Percentiles rank a stretch among this genome's conserved stretches.
Evolutionary conservation across 305 asterid genomes (phyloP).

Genomic region (Euphrasia arctica): DNA sequence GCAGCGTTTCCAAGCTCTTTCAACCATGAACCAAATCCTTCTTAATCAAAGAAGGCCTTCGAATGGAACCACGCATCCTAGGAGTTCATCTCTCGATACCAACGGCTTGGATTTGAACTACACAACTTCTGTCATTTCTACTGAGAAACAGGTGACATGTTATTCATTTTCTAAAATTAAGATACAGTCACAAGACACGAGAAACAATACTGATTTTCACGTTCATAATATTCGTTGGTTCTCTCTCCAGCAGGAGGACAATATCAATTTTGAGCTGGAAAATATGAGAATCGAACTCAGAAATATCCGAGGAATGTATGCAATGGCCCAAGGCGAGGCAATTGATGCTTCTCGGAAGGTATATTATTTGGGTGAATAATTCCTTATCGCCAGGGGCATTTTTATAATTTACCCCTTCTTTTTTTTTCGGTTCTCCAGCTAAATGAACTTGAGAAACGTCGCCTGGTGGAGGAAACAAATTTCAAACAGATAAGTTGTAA

Average conservation of each 20-base stretch:
- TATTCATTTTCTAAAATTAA: background rate
- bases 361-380: constrained; percentile 7
- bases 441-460: constrained; percentile 59
- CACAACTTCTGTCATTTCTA: constrained; percentile 31
- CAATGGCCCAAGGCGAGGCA: constrained; percentile 75
- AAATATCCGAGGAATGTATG: constrained; percentile 76
- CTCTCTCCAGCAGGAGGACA: constrained; percentile 37
- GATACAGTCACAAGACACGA: too few species aligned
- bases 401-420: background rate
- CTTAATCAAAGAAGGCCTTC: constrained; percentile 49
- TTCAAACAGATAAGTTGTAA: constrained; percentile 49
- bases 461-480: constrained; percentile 58
- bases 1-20: constrained; percentile 71
- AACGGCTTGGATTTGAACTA: constrained; percentile 26
- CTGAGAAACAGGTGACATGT: constrained; percentile 47
- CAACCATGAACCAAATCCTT: constrained; percentile 52
- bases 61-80: constrained; percentile 22
- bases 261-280: constrained; percentile 66
- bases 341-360: constrained; percentile 87
- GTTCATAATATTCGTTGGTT: background rate
- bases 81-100: background rate
- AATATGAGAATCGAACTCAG: constrained; percentile 76
- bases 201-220: background rate
- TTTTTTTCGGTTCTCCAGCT: constrained; percentile 35
- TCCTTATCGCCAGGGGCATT: too few species aligned